A percentile compares a stretch with the other conserved stretches of the same genome.
Evolutionary conservation across 2,329 filamentous ascomycete genomes (phyloP).

Genomic region (Ceratocystis cacaofunesta): DNA sequence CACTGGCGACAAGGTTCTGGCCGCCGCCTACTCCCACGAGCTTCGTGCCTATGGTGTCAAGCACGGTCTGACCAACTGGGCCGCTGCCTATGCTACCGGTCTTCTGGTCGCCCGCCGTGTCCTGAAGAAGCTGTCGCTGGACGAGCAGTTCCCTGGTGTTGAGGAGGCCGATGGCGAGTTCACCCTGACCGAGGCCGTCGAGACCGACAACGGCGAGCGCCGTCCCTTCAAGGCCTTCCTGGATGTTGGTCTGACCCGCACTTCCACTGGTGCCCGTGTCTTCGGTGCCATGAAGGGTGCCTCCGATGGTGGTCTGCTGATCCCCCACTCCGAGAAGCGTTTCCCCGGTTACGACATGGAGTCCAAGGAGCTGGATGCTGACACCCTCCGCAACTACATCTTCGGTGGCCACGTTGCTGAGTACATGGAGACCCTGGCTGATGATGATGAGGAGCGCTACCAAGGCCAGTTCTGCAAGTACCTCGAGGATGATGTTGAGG

Average conservation of each 20-base stretch:
- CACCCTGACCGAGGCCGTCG: constrained; percentile 84
- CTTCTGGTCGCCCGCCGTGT: constrained; percentile 93
- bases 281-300: constrained; percentile 99
- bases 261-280: constrained; percentile 95
- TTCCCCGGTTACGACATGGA: constrained; percentile 99
- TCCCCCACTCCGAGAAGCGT: constrained; percentile 98
- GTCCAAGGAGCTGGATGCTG: constrained; percentile 91
- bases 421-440: constrained; percentile 99
- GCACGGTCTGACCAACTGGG: constrained; percentile 99
- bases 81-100: constrained; percentile 90
- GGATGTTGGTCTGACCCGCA: constrained; percentile 92
- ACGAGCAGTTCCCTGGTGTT: constrained; percentile 85
- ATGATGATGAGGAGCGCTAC: constrained; percentile 99
- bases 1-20: constrained; percentile 93
- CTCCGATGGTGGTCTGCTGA: constrained; percentile 89
- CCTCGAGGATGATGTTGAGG: constrained; percentile 92
- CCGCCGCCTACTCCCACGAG: constrained; percentile 88
- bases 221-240: constrained; percentile 99
- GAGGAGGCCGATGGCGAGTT: constrained; percentile 96
- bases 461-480: constrained; percentile 97
- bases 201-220: constrained; percentile 81
- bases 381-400: constrained; percentile 98
- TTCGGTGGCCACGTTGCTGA: constrained; percentile 95
- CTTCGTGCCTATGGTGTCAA: constrained; percentile 93
- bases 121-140: constrained; percentile 90